Conservation (phyloP, 2,329 filamentous ascomycete species). For the Diaporthe ampelina region DNA sequence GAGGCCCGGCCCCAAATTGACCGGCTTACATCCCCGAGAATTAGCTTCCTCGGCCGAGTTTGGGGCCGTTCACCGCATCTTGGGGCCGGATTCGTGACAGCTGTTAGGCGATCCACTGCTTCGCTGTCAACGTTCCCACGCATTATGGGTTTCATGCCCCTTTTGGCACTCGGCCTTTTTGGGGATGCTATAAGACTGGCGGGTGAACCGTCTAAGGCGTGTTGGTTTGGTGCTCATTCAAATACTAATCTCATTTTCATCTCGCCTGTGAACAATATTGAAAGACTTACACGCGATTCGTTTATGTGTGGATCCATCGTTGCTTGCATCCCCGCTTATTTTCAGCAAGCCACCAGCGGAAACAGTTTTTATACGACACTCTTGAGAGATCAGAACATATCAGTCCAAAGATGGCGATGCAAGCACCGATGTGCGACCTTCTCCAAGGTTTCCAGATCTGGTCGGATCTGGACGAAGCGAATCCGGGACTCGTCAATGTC, state of each 20-base stretch:
- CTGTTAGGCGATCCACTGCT: conserved; percentile 13
- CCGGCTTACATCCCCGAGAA: conserved; percentile 24
- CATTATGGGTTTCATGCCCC: not conserved
- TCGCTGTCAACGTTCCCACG: conserved; percentile 6
- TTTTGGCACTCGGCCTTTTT: not conserved
- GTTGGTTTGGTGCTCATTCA: not conserved
- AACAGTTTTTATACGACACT: not conserved
- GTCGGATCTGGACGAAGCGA: conserved; percentile 26
- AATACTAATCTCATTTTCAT: not conserved
- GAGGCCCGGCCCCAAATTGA: not conserved
- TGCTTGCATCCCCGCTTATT: not conserved
- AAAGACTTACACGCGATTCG: not conserved
- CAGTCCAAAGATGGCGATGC: conserved; percentile 1
- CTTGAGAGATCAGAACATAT: too few species aligned
- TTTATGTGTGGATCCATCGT: not conserved
- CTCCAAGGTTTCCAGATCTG: conserved; percentile 23
- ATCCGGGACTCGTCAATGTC: not conserved
- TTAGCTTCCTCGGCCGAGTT: conserved; percentile 31
- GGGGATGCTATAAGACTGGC: not conserved
- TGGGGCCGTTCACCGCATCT: conserved; percentile 20
- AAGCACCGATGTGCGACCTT: conserved; percentile 20
- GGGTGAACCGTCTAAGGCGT: not conserved
- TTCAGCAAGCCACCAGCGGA: not conserved
- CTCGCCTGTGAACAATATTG: not conserved
- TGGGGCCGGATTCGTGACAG: not conserved